A percentile compares a stretch with the other conserved stretches of the same genome.
These are phyloP conservation scores for Naganishia albida DNA, from an alignment of 1,284 basidiomycete species.

Conservation along the genomic window DNA sequence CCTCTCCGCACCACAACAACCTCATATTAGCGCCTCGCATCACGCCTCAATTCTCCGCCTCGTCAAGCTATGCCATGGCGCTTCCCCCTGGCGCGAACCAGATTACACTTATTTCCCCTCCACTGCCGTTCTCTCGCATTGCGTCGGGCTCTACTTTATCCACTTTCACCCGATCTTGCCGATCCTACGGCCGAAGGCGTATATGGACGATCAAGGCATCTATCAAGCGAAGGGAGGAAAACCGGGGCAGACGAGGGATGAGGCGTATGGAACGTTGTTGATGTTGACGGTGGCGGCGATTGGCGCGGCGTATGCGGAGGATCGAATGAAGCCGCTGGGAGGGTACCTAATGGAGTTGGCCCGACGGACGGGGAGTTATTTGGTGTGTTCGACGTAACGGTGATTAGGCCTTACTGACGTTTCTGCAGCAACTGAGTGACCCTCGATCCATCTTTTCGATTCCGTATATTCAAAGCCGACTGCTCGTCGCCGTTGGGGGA, in stretches of 20 bases:
- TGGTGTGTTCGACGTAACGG: slow-evolving; percentile 35
- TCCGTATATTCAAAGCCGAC: slow-evolving; percentile 37
- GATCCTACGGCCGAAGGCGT: slow-evolving; percentile 41
- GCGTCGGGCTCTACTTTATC: slow-evolving; percentile 47
- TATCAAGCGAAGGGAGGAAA: not conserved
- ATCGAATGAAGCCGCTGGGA: slow-evolving; percentile 40
- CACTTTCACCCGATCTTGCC: slow-evolving; percentile 48
- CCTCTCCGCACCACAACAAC: slow-evolving; percentile 2
- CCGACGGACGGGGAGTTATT: slow-evolving; percentile 43
- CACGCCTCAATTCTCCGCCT: slow-evolving; percentile 45
- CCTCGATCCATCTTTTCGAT: slow-evolving; percentile 44
- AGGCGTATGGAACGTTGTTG: slow-evolving; percentile 35
- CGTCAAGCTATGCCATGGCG: slow-evolving; percentile 43
- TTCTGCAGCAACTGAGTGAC: slow-evolving; percentile 41
- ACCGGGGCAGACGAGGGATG: not conserved
- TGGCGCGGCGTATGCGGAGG: slow-evolving; percentile 43
- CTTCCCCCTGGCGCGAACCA: slow-evolving; percentile 42
- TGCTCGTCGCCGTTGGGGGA: slow-evolving; percentile 40
- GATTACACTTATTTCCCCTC: slow-evolving; percentile 45
- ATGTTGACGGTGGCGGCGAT: slow-evolving; percentile 42
- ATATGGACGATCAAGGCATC: slow-evolving; percentile 31
- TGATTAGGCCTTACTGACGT: not conserved
- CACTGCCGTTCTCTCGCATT: slow-evolving; percentile 42
- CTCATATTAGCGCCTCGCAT: slow-evolving; percentile 36
- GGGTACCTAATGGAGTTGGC: slow-evolving; percentile 43